Evolutionary conservation across 2,329 filamentous ascomycete genomes (phyloP), one percentile per base, ranked within the genome.

Genomic region (Fusarium solani-melongenae): DNA sequence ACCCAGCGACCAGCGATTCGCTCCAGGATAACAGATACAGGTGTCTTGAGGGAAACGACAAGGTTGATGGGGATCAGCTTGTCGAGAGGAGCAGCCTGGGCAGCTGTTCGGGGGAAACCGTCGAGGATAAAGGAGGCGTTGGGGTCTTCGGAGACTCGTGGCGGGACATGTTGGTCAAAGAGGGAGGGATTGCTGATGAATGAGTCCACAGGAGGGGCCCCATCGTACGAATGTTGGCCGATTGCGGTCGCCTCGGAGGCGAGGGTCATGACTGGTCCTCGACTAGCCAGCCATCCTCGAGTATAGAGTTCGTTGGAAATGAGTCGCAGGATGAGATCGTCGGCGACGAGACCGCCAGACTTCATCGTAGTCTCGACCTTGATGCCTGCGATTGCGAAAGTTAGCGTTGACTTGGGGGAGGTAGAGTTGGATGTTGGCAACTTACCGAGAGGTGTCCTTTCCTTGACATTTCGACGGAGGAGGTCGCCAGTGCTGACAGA

Each of bases 401-500:
- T 74, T 67, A 74, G 69, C 57, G 51, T 20, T 24, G 8, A 14
- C 15, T 15, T 8, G 24, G 22, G 41, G 41, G n/a, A 34, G 20
- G n/a, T 29, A 15, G 24, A 10, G 11, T 6, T 38, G 14, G 11
- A 6, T n/a, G n/a, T 4, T 4, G 10, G 36, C 9, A 24, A 81
- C 86, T 75, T 86, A 97, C 94, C 96, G 67, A 98, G 89, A 31
- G 94, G 91, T 17, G 96, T 98, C 81, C 92, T 91, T 66, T 91
- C 92, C 84, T 96, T 93, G 79, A 99, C 96, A 92, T 98, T 97
- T 81, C 94, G 91, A 71, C 96, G 92, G 67, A 99, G 86, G 17
- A 99, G 86, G 83, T 99, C 96, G 70, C 96, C 96, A 5, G 96
- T 98, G 83, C 94, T 97, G 82, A 99, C 96, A 20, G 95, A 92